Evolutionary conservation across 2,329 filamentous ascomycete species (phyloP).

Genomic region (Aschersonia sp.): DNA sequence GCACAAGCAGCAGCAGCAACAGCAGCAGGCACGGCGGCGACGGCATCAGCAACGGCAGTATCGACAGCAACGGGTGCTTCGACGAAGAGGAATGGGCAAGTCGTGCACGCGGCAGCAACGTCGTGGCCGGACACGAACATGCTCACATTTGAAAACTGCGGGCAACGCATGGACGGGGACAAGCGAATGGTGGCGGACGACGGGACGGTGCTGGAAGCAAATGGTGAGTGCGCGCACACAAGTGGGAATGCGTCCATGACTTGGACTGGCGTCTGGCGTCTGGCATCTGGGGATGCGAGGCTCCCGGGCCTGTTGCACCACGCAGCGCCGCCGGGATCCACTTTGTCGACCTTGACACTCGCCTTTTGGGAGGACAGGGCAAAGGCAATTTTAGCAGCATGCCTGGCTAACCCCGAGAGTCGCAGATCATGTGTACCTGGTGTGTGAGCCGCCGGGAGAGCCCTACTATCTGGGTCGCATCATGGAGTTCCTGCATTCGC

Average conservation of each 20-base stretch:
- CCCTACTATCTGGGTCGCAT: slow-evolving; percentile 95
- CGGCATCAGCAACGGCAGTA: slow-evolving; percentile 26
- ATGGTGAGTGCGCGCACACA: slow-evolving; percentile 48
- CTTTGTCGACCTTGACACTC: neutral
- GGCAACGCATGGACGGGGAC: slow-evolving; percentile 48
- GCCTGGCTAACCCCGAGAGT: slow-evolving; percentile 5
- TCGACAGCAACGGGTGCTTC: slow-evolving; percentile 5
- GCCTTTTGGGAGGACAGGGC: slow-evolving; percentile 1
- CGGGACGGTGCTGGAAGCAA: slow-evolving; percentile 66
- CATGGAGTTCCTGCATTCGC: slow-evolving; percentile 86
- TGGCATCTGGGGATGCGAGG: neutral
- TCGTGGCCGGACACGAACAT: slow-evolving; percentile 59
- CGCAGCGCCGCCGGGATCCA: slow-evolving; percentile 5
- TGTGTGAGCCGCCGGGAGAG: slow-evolving; percentile 94
- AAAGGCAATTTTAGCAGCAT: slow-evolving; percentile 4
- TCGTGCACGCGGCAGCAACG: slow-evolving; percentile 23
- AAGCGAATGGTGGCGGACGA: slow-evolving; percentile 80
- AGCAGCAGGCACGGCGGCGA: slow-evolving; percentile 35
- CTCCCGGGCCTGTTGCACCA: neutral
- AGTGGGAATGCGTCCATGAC: neutral
- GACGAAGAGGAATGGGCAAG: slow-evolving; percentile 10
- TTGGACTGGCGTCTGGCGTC: neutral
- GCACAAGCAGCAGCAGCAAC: neutral
- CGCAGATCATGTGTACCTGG: slow-evolving; percentile 73
- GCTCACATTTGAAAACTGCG: slow-evolving; percentile 68